Base-by-base conservation (phyloP, 140 eudicot species). In the Ambrosia hybrid region DNA sequence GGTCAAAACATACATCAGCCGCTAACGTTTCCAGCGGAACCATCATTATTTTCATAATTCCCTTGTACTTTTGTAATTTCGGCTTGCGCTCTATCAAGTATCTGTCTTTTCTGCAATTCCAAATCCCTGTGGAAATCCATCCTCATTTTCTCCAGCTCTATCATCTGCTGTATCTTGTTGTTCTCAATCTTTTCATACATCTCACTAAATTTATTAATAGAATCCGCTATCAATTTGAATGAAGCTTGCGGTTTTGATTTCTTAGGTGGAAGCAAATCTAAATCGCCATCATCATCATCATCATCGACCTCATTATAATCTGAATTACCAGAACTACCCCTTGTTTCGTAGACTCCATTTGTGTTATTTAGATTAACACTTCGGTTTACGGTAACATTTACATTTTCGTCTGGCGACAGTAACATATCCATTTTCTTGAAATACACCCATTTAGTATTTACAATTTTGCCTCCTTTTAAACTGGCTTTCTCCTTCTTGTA, bases 401-500 rank as follows among this genome's bases (percentile, higher is more conserved):
- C n/a, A n/a, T n/a, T n/a, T 17, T 77, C 90, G 39, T 83, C 86
- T 0, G 90, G 66, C 6, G 92, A 85, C 71, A 93, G 26, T 51
- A 93, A 76, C 82, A 82, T 46, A 68, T 93, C 97, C 90, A 93
- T 84, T 65, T 93, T 93, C 75, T 86, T 84, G 72, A 82, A 90
- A 75, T 88, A 93, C 9, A 88, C 86, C 99, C 99, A 93, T 37
- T 86, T 83, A 57, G 81, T 83, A 45, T 72, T 78, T 9, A 51
- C 36, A 70, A 75, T 68, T 46, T 60, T 67, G 51, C 15, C 64
- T 5, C 57, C 84, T 1, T 73, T 78, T 12, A 75, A 48, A 78
- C 51, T 81, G 46, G 62, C 57, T 69, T 86, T 93, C 79, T 93
- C 99, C 76, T 93, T 90, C 58, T 90, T 93, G 86, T 93, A 93